Evolutionary conservation across 768 basidiomycete species (phyloP).

Genomic region (Phanerodontia chrysosporium): DNA sequence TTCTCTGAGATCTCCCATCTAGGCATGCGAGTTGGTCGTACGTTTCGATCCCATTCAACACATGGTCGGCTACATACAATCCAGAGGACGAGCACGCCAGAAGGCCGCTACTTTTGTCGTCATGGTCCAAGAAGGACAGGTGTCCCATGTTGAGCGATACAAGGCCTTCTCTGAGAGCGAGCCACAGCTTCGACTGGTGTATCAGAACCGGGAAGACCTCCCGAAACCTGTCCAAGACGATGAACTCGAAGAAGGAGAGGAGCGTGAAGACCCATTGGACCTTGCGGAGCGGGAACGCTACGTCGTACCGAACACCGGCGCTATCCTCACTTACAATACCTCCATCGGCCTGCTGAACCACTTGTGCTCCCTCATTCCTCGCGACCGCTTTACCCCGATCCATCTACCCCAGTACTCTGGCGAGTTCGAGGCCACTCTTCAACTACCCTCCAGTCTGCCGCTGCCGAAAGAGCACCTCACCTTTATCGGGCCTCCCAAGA

Average conservation of each 20-base stretch:
- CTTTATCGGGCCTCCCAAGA: slow-evolving; percentile 54
- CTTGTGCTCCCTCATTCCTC: slow-evolving; percentile 74
- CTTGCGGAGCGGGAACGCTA: slow-evolving; percentile 68
- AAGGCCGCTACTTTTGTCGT: slow-evolving; percentile 74
- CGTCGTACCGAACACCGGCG: slow-evolving; percentile 67
- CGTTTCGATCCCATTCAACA: slow-evolving; percentile 81
- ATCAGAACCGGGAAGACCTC: slow-evolving; percentile 44
- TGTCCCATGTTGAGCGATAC: slow-evolving; percentile 54
- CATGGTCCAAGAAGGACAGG: slow-evolving; percentile 67
- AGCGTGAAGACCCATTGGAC: slow-evolving; percentile 46
- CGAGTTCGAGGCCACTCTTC: slow-evolving; percentile 53
- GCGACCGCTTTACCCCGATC: slow-evolving; percentile 61
- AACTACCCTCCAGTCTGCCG: slow-evolving; percentile 64
- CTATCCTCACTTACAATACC: slow-evolving; percentile 75
- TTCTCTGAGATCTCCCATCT: background rate
- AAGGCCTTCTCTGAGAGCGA: slow-evolving; percentile 55
- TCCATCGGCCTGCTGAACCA: slow-evolving; percentile 67
- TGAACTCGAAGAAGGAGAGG: slow-evolving; percentile 41
- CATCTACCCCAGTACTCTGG: slow-evolving; percentile 60
- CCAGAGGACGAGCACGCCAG: slow-evolving; percentile 80
- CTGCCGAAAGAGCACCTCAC: slow-evolving; percentile 49
- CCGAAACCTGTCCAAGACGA: slow-evolving; percentile 31
- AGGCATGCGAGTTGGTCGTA: slow-evolving; percentile 84
- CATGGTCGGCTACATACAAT: slow-evolving; percentile 86
- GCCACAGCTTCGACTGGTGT: slow-evolving; percentile 57